Evolutionary conservation across 495 filamentous ascomycete genomes (phyloP), one percentile per base, ranked within the genome.

Genomic region (Rostrohypoxylon terebratum): DNA sequence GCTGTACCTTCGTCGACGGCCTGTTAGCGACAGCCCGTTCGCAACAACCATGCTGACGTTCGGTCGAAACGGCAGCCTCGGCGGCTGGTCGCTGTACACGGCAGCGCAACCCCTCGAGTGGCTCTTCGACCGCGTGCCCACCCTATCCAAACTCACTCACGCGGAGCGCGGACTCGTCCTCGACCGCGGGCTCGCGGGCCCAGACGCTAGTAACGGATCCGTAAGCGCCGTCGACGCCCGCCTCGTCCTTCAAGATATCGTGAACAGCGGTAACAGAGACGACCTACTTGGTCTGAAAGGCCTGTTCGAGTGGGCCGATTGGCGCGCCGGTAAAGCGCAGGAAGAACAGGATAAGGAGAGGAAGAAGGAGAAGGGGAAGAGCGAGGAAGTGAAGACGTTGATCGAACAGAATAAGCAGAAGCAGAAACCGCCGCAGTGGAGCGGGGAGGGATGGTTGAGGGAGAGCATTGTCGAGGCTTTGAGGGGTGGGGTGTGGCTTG

Each of bases 301-400:
- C 9, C 77, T 99, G 50, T 96, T 97, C 79, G 90, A 90, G 68
- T 97, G 94, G 93, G 86, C 89, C 2, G 92, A 87, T 73, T 73
- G 81, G 76, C 79, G 79, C 40, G 71, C 66, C 80, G 83, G 79
- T 51, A 62, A 50, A 38, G 44, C 40, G 14, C 70, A 65, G 11
- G 66, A 66, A 4, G 66, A 71, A 54, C 62, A 38, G 16, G 71
- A 64, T 21, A 71, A 71, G 55, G 74, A 73, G 7, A 60, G 55
- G 25, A 61, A 63, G 13, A 67, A 55, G 3, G 67, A 50, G 6
- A 61, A 58, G 10, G 53, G 63, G 34, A 54, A 65, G 4, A n/a
- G 10, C 11, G 38, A 42, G 10, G 63, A 45, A 1, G 7, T 45
- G 21, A 63, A 71, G 25, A 67, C 6, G 23, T 18, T 54, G 58